Evolutionary conservation across 768 basidiomycete species (phyloP), one percentile per base, ranked within the genome.

Genomic region (Glaciozyma antarctica): DNA sequence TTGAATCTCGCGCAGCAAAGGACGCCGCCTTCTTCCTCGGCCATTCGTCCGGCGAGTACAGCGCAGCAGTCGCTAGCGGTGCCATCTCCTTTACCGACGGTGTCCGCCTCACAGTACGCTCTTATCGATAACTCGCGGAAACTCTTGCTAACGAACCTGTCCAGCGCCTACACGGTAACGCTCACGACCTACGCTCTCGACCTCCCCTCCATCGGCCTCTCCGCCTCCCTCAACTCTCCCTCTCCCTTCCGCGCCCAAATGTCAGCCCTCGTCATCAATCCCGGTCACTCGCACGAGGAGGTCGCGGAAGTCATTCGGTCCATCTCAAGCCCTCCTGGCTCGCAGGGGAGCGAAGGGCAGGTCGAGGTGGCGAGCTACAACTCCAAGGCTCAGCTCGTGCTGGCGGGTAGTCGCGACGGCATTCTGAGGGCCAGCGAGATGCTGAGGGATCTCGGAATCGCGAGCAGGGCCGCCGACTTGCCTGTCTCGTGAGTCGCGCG

Each of bases 291-390:
- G 21, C 66, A 71, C 54, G 66, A 70, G 45, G 66, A 74, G 47
- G 52, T 74, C 15, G 59, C 66, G 21, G 61, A 69, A 6, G 58
- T 73, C 10, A 64, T 72, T 28, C 44, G 54, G 19, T 26, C 58
- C 21, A 58, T 72, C 38, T 8, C 34, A 9, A 24, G 28, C 17
- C 49, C 12, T 26, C 30, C 30, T 2, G 53, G 53, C 17, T 43
- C 26, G 43, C 24, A 44, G n/a, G 70, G 62, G 22, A 44, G 60
- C 49, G 60, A 69, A 22, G 73, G 72, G 24, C 61, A 60, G 19
- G 72, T 74, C 62, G 72, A 74, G 44, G 67, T 74, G n/a, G 73
- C 73, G 26, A 64, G 64, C 45, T 74, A 71, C 67, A 74, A 74
- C 66, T 73, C 72, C 64, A 41, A 41, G 6, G 61, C 62, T 12